Conservation (phyloP, 768 basidiomycete species). For the Cystobasidiopsis lactophilus region DNA sequence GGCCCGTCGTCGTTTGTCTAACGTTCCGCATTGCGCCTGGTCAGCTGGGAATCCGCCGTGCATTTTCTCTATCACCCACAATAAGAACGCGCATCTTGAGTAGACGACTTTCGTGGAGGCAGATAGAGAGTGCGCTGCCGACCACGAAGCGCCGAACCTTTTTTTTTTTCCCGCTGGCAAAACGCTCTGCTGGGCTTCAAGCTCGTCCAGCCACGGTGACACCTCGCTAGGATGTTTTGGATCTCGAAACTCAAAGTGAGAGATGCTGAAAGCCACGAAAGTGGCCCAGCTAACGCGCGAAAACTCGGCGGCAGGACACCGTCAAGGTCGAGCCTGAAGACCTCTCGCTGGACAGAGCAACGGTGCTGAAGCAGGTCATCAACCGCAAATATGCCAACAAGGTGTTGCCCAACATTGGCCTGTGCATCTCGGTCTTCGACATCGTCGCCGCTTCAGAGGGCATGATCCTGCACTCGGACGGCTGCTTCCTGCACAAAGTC, state of each 20-base stretch:
- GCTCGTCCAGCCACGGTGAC: neutral
- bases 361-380: conserved; percentile 60
- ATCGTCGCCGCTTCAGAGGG: conserved; percentile 69
- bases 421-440: conserved; percentile 79
- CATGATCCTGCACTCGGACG: conserved; percentile 82
- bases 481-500: conserved; percentile 83
- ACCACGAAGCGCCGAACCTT: too few species aligned
- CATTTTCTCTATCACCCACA: too few species aligned
- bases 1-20: conserved; percentile 28
- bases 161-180: too few species aligned
- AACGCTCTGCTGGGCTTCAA: neutral
- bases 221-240: neutral
- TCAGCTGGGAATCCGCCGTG: too few species aligned
- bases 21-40: too few species aligned
- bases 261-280: neutral
- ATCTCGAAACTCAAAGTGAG: neutral
- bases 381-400: conserved; percentile 88
- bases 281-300: neutral
- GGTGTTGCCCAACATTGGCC: conserved; percentile 59
- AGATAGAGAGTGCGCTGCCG: too few species aligned
- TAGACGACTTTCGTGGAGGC: too few species aligned
- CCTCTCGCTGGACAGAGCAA: conserved; percentile 53
- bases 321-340: conserved; percentile 70
- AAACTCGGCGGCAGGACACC: conserved; percentile 47
- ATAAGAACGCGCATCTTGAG: too few species aligned